Conservation (phyloP, 768 basidiomycete species). For the Auriscalpium microsporum region DNA sequence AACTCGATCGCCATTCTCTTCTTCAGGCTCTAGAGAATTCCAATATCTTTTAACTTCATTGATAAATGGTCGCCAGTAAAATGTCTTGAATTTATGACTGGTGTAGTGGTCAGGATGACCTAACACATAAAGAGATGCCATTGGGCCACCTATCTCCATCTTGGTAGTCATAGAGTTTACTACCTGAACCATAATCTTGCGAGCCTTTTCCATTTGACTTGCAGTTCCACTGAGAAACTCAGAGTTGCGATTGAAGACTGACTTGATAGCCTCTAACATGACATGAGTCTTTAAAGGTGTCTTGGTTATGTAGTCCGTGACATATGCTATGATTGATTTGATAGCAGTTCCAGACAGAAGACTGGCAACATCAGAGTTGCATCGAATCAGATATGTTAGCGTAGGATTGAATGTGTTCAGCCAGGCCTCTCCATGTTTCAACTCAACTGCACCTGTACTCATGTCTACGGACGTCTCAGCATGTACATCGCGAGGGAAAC, state of each 20-base stretch:
- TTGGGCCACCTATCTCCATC: constrained; percentile 29
- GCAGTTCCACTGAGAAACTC: constrained; percentile 13
- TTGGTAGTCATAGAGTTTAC: constrained; percentile 29
- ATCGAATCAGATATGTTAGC: constrained; percentile 27
- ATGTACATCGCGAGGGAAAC: constrained; percentile 27
- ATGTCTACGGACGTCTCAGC: constrained; percentile 22
- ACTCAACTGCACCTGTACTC: constrained; percentile 19
- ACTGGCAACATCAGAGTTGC: constrained; percentile 33
- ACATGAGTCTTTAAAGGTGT: constrained; percentile 29
- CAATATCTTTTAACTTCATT: constrained; percentile 16
- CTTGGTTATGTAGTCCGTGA: constrained; percentile 39
- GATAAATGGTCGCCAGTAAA: constrained; percentile 28
- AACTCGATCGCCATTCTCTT: constrained; percentile 7
- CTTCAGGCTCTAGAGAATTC: not conserved
- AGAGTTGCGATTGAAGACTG: constrained; percentile 17
- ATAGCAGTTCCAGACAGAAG: constrained; percentile 5
- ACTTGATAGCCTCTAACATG: constrained; percentile 26
- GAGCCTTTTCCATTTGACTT: constrained; percentile 14
- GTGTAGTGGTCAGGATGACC: constrained; percentile 33
- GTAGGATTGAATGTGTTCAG: constrained; percentile 28
- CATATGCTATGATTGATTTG: constrained; percentile 10
- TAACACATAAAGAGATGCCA: constrained; percentile 28
- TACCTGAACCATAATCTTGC: constrained; percentile 28
- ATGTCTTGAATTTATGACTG: constrained; percentile 24
- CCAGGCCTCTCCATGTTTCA: constrained; percentile 26